These are phyloP conservation scores for Vanderwaltozyma verrucispora DNA, from an alignment of 805 yeast species.

Conservation along the genomic window DNA sequence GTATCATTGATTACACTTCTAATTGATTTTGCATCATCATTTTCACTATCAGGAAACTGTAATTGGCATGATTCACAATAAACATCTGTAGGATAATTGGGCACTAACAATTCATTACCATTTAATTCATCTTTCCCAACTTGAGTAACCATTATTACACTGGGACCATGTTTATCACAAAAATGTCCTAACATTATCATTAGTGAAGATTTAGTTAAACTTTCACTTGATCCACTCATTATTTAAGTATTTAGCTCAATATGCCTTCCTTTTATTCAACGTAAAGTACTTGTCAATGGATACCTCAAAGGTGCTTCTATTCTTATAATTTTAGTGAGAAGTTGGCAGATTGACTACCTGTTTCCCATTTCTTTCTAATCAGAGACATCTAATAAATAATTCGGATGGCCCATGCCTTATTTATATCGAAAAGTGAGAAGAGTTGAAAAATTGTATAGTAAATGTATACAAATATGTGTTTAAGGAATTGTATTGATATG, in stretches of 20 bases:
- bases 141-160: conserved; percentile 55
- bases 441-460: too few relatives aligned
- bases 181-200: conserved; percentile 50
- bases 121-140: conserved; percentile 11
- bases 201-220: conserved; percentile 2
- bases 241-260: neutral
- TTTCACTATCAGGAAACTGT: conserved; percentile 33
- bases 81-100: conserved; percentile 35
- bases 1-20: conserved; percentile 17
- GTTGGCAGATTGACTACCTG: too few relatives aligned
- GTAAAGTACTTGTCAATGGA: too few relatives aligned
- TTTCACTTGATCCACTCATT: neutral
- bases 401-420: too few relatives aligned
- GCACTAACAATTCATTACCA: conserved; percentile 25
- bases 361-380: too few relatives aligned
- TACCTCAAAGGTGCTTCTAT: too few relatives aligned
- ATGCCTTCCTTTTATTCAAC: too few relatives aligned
- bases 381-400: too few relatives aligned
- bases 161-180: conserved; percentile 72
- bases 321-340: too few relatives aligned
- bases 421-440: too few relatives aligned
- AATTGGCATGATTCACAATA: conserved; percentile 55
- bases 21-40: conserved; percentile 23
- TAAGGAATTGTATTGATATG: too few relatives aligned
- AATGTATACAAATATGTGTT: too few relatives aligned